Conservation (phyloP, 1,284 basidiomycete genomes). For the Fistulinella cinereoalba region DNA sequence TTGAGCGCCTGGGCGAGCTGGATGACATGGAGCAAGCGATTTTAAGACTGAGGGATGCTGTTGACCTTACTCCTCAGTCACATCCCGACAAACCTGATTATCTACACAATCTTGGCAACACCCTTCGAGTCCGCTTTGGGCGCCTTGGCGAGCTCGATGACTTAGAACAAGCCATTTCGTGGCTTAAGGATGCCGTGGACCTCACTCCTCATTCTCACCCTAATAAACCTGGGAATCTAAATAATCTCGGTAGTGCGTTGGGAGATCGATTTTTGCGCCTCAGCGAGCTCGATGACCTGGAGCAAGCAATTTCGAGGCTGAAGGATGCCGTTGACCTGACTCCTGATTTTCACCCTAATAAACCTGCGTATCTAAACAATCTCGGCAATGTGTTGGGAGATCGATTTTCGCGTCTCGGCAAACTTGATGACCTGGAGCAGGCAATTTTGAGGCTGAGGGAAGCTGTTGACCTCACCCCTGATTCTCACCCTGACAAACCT, state of each 20-base stretch:
- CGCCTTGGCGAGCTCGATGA: not conserved
- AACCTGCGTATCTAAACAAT: not conserved
- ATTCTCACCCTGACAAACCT: not conserved
- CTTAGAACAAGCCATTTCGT: not conserved
- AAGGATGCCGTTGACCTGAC: not conserved
- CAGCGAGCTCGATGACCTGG: not conserved
- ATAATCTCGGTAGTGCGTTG: not conserved
- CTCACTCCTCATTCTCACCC: not conserved
- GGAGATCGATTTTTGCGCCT: not conserved
- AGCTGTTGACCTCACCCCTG: not conserved
- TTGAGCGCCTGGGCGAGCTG: not conserved
- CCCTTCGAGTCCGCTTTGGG: not conserved
- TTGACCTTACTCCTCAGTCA: not conserved
- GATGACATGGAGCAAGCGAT: not conserved
- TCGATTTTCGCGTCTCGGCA: not conserved
- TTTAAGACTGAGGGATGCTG: not conserved
- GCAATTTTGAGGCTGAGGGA: not conserved
- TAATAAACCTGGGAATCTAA: not conserved
- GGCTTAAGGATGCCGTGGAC: not conserved
- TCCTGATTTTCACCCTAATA: not conserved
- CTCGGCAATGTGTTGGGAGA: not conserved
- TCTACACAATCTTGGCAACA: not conserved
- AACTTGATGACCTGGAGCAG: not conserved
- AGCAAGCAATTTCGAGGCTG: not conserved
- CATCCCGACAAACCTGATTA: not conserved